Evolutionary conservation across 768 basidiomycete genomes (phyloP).

Genomic region (Auriscalpium microsporum): DNA sequence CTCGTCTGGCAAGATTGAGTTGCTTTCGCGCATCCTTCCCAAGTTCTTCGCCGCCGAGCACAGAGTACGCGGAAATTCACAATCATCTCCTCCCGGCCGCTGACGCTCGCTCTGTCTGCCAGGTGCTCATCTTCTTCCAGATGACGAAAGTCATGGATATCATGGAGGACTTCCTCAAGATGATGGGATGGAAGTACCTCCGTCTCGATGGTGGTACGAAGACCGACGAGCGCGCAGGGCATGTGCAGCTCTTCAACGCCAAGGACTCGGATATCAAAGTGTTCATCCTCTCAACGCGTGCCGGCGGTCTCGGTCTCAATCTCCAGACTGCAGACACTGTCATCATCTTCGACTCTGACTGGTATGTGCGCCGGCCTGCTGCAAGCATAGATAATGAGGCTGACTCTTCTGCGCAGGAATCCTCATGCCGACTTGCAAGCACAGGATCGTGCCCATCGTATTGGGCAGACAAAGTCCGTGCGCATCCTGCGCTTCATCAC

Average conservation of each 20-base stretch:
- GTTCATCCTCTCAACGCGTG: constrained; percentile 90
- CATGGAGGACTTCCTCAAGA: constrained; percentile 90
- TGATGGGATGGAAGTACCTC: constrained; percentile 79
- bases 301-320: constrained; percentile 92
- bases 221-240: constrained; percentile 86
- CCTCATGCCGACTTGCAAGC: constrained; percentile 99
- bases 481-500: constrained; percentile 96
- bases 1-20: constrained; percentile 87
- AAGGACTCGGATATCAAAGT: constrained; percentile 79
- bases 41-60: constrained; percentile 92
- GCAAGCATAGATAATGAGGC: constrained; percentile 18
- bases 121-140: constrained; percentile 99
- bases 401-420: constrained; percentile 55
- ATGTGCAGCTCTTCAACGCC: constrained; percentile 86
- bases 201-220: constrained; percentile 96
- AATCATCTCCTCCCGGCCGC: constrained; percentile 1
- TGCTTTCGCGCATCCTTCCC: constrained; percentile 84
- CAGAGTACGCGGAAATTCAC: constrained; percentile 42
- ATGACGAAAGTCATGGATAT: constrained; percentile 99
- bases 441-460: constrained; percentile 99
- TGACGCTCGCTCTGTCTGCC: background rate
- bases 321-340: constrained; percentile 88
- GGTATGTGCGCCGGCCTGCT: constrained; percentile 26
- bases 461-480: constrained; percentile 97
- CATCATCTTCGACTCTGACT: constrained; percentile 79